Evolutionary conservation across 331 rosid genomes (phyloP).

Genomic region (Rhamnella rubrinervis): DNA sequence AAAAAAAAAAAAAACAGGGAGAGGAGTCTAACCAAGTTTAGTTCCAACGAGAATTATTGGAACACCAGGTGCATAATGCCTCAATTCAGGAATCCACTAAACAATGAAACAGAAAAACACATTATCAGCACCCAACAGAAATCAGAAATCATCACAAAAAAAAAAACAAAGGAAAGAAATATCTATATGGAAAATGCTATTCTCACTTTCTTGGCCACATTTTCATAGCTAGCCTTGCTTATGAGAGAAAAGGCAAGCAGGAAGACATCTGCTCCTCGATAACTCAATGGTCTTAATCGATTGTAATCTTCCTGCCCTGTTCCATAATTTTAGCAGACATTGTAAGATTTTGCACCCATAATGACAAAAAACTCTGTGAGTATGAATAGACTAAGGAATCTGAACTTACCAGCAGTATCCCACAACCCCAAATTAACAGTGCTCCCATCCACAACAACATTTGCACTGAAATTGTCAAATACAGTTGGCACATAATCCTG

Average conservation of each 20-base stretch:
- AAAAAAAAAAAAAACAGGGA: background rate
- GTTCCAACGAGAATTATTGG: constrained; percentile 97
- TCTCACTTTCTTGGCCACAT: constrained; percentile 88
- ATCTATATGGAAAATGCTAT: background rate
- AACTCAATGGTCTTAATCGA: constrained; percentile 93
- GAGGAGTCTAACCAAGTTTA: constrained; percentile 82
- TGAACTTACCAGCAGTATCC: constrained; percentile 87
- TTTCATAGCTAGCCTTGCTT: constrained; percentile 98
- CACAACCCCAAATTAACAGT: constrained; percentile 95
- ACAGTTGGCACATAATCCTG: constrained; percentile 99
- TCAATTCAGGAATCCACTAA: constrained; percentile 95
- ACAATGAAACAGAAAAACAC: constrained; percentile 1
- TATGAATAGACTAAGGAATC: constrained; percentile 4
- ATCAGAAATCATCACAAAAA: background rate
- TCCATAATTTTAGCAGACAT: constrained; percentile 20
- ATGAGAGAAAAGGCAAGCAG: constrained; percentile 92
- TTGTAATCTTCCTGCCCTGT: constrained; percentile 99
- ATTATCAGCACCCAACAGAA: background rate
- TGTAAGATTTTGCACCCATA: background rate
- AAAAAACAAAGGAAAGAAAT: constrained; percentile 4
- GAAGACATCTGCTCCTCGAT: constrained; percentile 97
- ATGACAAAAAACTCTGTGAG: constrained; percentile 1
- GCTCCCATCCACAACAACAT: constrained; percentile 96
- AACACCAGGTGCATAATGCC: constrained; percentile 98
- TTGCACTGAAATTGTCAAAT: constrained; percentile 97